Conservation (phyloP, 495 filamentous ascomycete genomes). For the Friedmanniomyces endolithicus region DNA sequence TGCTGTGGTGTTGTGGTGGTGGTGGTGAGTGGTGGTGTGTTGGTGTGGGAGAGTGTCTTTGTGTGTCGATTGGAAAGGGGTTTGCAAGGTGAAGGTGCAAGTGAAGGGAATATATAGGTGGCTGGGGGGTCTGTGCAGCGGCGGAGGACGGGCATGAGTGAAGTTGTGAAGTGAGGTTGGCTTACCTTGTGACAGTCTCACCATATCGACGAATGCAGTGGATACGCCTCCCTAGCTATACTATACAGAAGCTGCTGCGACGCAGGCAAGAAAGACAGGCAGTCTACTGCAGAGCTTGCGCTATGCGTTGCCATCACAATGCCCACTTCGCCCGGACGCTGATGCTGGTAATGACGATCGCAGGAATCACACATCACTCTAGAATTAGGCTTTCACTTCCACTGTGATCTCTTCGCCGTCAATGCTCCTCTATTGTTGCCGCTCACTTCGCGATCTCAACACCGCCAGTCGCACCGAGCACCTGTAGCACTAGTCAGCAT, state of each 20-base stretch:
- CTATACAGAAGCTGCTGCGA: neutral
- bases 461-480: slow-evolving; percentile 49
- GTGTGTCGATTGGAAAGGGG: too few species aligned
- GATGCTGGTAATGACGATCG: neutral
- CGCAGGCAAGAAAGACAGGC: neutral
- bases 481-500: neutral
- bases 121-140: too few species aligned
- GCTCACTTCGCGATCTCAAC: slow-evolving; percentile 2
- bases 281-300: neutral
- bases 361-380: neutral
- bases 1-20: too few species aligned
- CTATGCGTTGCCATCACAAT: neutral
- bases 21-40: too few species aligned
- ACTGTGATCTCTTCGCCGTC: neutral
- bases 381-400: neutral
- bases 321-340: neutral
- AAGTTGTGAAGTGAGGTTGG: too few species aligned
- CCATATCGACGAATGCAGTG: too few species aligned
- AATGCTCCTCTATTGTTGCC: neutral
- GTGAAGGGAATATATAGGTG: too few species aligned
- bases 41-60: too few species aligned
- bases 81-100: too few species aligned
- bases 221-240: neutral
- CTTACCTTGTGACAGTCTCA: too few species aligned
- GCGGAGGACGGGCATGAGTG: too few species aligned